Base-by-base conservation (phyloP, 2,329 filamentous ascomycete genomes). In the Leptographium lundbergii region DNA sequence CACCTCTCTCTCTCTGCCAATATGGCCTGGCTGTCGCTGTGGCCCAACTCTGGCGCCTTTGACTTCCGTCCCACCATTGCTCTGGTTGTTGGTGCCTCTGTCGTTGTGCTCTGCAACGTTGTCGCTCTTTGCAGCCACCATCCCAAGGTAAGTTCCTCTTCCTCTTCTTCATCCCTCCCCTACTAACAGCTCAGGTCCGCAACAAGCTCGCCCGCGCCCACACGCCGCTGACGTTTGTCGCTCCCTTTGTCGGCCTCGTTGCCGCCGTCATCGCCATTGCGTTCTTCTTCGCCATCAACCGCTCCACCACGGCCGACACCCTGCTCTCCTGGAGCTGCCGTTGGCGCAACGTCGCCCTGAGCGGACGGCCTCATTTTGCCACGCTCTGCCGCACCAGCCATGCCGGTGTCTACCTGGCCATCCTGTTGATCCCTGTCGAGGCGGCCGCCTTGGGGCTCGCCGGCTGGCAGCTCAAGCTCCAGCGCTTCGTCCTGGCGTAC, bases 271-370 rank as follows among this genome's bases (percentile, higher is more conserved):
- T 83, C 59, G 75, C 77, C 62, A 77, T 82, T 66, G 71, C 75
- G 57, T 76, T 85, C 68, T 83, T 81, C 68, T 85, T 83, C 66
- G 73, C 73, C 58, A 73, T 81, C 68, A 80, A 83, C 63, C 68
- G 74, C 22, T 84, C 81, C 4, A 70, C 69, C 17, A 73, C 72
- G 10, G 71, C 72, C 60, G 80, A 82, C 66, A 81, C 80, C 7
- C 69, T 85, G 13, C 74, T 84, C 66, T 82, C 79, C 69, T 86
- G 82, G 82, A 79, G 76, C 48, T 86, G 82, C 68, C 80, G 80
- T 62, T 86, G 82, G 82, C 69, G 71, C 10, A 65, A 72, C 25
- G 71, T 84, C n/a, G 68, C 70, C 61, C 83, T 85, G 79, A 64
- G 66, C 19, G 66, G 71, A 42, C 69, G 75, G 62, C 81, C 83